Conservation (phyloP, 768 basidiomycete species). For the Lyophyllum semitale region DNA sequence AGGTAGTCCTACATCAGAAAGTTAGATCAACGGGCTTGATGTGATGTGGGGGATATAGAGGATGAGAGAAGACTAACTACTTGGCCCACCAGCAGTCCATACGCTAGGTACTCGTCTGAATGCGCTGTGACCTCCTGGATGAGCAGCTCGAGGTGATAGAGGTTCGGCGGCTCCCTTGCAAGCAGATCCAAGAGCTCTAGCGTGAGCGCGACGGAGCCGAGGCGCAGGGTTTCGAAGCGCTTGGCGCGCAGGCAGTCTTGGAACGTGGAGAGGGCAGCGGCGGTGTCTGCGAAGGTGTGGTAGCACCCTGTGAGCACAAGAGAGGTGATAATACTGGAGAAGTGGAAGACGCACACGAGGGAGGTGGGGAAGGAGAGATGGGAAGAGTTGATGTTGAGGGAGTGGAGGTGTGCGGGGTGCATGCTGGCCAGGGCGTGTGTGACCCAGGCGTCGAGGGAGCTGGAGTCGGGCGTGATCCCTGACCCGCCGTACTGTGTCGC, state of each 20-base stretch:
- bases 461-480: slow-evolving; percentile 28
- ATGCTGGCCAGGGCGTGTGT: slow-evolving; percentile 24
- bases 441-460: slow-evolving; percentile 39
- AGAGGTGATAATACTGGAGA: slow-evolving; percentile 33
- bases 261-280: slow-evolving; percentile 27
- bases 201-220: slow-evolving; percentile 41
- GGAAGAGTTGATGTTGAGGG: slow-evolving; percentile 20
- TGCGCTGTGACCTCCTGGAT: slow-evolving; percentile 38
- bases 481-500: slow-evolving; percentile 42
- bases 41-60: neutral
- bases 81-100: slow-evolving; percentile 24
- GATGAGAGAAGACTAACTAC: slow-evolving; percentile 23
- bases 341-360: slow-evolving; percentile 43
- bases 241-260: slow-evolving; percentile 15
- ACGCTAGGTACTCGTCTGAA: slow-evolving; percentile 18
- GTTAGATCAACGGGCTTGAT: neutral
- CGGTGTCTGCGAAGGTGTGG: slow-evolving; percentile 35
- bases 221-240: slow-evolving; percentile 32
- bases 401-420: no score
- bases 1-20: slow-evolving; percentile 30
- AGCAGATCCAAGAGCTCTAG: slow-evolving; percentile 44
- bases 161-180: slow-evolving; percentile 32
- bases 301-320: slow-evolving; percentile 41
- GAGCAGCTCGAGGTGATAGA: slow-evolving; percentile 38
- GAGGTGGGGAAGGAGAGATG: slow-evolving; percentile 39